Conservation (phyloP, 2,329 filamentous ascomycete species). For the Pseudogymnoascus sp. region DNA sequence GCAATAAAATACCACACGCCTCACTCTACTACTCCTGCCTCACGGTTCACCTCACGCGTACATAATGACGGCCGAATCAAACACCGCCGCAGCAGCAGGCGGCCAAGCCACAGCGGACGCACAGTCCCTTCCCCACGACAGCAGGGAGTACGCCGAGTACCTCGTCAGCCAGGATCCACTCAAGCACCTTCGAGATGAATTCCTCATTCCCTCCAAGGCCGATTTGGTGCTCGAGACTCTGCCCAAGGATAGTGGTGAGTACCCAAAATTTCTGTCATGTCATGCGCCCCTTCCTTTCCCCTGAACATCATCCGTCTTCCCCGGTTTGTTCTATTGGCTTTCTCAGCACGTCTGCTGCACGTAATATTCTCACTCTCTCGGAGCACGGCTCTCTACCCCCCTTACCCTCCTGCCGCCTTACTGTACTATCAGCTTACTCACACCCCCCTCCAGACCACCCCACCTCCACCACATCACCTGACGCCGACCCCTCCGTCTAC, state of each 20-base stretch:
- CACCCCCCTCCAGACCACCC: background rate
- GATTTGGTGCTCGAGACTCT: conserved; percentile 51
- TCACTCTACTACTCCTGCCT: too few relatives aligned
- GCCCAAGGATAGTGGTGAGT: background rate
- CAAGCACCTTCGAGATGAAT: conserved; percentile 56
- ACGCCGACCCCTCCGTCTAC: conserved; percentile 52
- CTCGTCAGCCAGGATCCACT: conserved; percentile 57
- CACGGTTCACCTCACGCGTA: too few relatives aligned
- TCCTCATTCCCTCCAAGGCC: conserved; percentile 65
- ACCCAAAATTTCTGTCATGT: background rate
- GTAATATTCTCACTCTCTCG: background rate
- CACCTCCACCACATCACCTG: conserved; percentile 15
- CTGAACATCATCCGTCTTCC: background rate
- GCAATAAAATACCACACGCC: background rate
- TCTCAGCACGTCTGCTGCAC: too few relatives aligned
- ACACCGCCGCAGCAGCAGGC: background rate
- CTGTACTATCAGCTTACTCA: background rate
- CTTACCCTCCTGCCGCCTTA: background rate
- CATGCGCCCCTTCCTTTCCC: too few relatives aligned
- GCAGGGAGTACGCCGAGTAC: conserved; percentile 23
- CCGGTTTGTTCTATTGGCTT: background rate
- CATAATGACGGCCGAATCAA: background rate
- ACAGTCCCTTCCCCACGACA: background rate
- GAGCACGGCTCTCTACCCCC: background rate
- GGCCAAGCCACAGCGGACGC: background rate